Evolutionary conservation across 306 rosid genomes (phyloP).

Genomic region (Prinsepia uniflora): DNA sequence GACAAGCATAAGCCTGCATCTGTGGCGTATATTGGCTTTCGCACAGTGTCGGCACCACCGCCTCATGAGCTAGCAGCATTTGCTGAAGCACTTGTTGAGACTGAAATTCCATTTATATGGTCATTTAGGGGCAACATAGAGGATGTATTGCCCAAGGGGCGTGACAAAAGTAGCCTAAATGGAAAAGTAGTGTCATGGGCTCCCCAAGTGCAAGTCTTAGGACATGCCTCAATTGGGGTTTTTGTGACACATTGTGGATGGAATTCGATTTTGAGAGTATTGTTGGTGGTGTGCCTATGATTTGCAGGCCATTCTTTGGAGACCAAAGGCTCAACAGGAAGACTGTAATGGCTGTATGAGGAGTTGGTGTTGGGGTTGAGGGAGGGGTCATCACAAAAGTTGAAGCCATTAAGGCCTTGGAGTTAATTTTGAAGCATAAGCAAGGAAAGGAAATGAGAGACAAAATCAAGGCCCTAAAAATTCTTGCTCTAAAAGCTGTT

Average conservation of each 20-base stretch:
- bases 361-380: constrained; percentile 43
- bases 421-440: constrained; percentile 24
- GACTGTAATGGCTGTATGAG: constrained; percentile 43
- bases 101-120: constrained; percentile 50
- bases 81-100: constrained; percentile 50
- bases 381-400: constrained; percentile 38
- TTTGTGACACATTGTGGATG: constrained; percentile 66
- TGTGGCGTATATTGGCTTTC: constrained; percentile 58
- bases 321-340: constrained; percentile 49
- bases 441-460: constrained; percentile 41
- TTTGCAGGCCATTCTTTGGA: constrained; percentile 55
- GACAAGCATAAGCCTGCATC: constrained; percentile 34
- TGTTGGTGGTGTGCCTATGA: constrained; percentile 60
- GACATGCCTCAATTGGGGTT: constrained; percentile 40
- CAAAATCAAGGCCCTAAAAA: constrained; percentile 24
- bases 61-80: constrained; percentile 45
- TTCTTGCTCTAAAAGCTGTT: constrained; percentile 26
- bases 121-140: constrained; percentile 44
- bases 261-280: constrained; percentile 58
- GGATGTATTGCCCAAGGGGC: constrained; percentile 37
- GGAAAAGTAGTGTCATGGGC: constrained; percentile 69
- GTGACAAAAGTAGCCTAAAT: constrained; percentile 15
- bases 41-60: constrained; percentile 50
- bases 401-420: constrained; percentile 23
- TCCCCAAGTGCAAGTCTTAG: constrained; percentile 42